These are phyloP conservation scores for Prunus kanzakura DNA, from an alignment of 306 rosid genomes.

Conservation along the genomic window DNA sequence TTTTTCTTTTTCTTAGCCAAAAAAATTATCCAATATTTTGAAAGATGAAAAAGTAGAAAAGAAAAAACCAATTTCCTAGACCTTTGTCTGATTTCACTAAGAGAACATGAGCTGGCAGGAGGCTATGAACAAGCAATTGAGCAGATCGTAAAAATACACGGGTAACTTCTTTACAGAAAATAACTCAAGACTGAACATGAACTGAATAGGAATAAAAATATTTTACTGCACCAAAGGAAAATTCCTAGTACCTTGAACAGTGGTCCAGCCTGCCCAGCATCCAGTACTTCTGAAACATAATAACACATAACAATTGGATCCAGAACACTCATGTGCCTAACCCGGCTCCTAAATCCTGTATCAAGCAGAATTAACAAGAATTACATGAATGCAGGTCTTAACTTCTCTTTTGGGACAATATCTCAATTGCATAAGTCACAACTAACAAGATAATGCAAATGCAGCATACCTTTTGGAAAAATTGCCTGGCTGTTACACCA, in stretches of 20 bases:
- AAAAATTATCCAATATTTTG: not conserved
- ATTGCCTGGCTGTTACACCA: conserved; percentile 94
- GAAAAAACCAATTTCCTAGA: not conserved
- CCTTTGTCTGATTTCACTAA: not conserved
- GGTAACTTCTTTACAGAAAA: not conserved
- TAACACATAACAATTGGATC: conserved; percentile 75
- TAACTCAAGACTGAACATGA: not conserved
- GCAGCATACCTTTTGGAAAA: conserved; percentile 76
- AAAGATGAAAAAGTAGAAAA: not conserved
- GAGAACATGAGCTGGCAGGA: not conserved
- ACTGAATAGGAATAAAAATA: conserved; percentile 13
- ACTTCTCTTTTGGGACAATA: not conserved
- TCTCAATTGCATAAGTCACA: not conserved
- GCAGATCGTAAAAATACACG: not conserved
- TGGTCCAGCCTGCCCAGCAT: conserved; percentile 73
- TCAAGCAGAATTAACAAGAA: conserved; percentile 32
- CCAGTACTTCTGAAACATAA: conserved; percentile 88
- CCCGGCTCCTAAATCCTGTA: conserved; percentile 96
- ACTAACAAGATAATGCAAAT: not conserved
- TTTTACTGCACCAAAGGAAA: not conserved
- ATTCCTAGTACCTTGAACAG: conserved; percentile 79
- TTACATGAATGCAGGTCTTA: not conserved
- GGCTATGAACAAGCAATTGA: not conserved
- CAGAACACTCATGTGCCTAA: conserved; percentile 64
- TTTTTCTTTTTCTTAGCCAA: not conserved